phyloP scores from a whole-genome alignment of 192 early-diverging fungal genomes.

The Podila minutissima region DNA sequence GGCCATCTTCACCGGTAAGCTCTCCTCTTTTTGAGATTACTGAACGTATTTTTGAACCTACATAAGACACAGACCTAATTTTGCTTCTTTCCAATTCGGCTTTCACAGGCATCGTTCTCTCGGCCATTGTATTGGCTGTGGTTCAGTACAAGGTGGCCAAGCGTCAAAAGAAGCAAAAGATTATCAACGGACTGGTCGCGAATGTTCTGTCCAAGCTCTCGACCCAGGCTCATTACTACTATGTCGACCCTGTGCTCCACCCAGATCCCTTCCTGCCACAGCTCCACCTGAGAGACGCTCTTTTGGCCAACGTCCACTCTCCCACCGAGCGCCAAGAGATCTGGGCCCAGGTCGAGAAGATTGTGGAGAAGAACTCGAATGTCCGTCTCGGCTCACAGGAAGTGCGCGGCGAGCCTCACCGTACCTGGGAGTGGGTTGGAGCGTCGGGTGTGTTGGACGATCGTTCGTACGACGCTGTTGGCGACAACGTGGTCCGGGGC shows the following conservation, averaged over 20 bases:
- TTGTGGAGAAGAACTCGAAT: constrained; percentile 72
- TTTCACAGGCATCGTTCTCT: constrained; percentile 6
- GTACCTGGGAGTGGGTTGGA: constrained; percentile 79
- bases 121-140: constrained; percentile 1
- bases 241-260: constrained; percentile 70
- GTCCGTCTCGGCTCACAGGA: constrained; percentile 68
- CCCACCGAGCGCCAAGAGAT: constrained; percentile 58
- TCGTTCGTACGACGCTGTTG: not conserved
- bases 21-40: not conserved
- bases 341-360: constrained; percentile 65
- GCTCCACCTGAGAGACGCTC: constrained; percentile 66
- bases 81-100: not conserved
- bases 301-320: constrained; percentile 56
- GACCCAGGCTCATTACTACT: constrained; percentile 64
- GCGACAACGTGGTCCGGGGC: not conserved
- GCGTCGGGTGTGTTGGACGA: constrained; percentile 28
- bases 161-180: constrained; percentile 19
- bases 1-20: constrained; percentile 19
- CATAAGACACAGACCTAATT: not conserved
- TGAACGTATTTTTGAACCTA: not conserved
- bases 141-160: constrained; percentile 12
- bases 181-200: constrained; percentile 40
- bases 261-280: constrained; percentile 52
- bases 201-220: constrained; percentile 38
- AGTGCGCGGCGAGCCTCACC: constrained; percentile 67